These are phyloP conservation scores for Phaseolus coccineus DNA, from an alignment of 331 rosid genomes.

Conservation along the genomic window DNA sequence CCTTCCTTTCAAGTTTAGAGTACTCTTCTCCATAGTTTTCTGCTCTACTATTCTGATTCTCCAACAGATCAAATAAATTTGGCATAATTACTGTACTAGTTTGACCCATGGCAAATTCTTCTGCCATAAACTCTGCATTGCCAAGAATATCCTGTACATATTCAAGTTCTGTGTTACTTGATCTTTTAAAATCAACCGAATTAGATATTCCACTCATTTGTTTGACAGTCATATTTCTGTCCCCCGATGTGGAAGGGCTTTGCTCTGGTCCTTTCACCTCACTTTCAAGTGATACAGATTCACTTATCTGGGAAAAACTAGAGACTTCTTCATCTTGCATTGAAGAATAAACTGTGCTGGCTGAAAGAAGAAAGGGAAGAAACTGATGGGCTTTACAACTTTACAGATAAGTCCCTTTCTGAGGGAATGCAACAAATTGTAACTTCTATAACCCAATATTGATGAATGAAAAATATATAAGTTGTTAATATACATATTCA, in stretches of 20 bases:
- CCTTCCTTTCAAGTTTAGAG: constrained; percentile 67
- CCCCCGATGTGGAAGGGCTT: constrained; percentile 46
- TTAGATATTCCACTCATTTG: constrained; percentile 37
- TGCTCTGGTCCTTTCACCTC: constrained; percentile 50
- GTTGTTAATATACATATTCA: neutral
- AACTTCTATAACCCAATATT: constrained; percentile 4
- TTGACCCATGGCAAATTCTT: constrained; percentile 63
- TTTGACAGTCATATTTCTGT: constrained; percentile 43
- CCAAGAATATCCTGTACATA: constrained; percentile 65
- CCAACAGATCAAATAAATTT: constrained; percentile 63
- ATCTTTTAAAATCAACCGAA: constrained; percentile 42
- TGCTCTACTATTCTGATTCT: constrained; percentile 48
- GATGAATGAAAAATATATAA: constrained; percentile 19
- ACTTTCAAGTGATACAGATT: constrained; percentile 46
- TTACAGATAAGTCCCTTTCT: constrained; percentile 17
- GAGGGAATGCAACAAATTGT: constrained; percentile 27
- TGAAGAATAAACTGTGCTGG: constrained; percentile 54
- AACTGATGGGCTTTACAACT: constrained; percentile 1
- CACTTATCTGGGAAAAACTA: constrained; percentile 48
- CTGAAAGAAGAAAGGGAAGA: constrained; percentile 54
- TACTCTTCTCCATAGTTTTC: constrained; percentile 54
- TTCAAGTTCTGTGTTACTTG: constrained; percentile 65
- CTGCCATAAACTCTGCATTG: constrained; percentile 59
- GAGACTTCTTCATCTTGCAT: constrained; percentile 59
- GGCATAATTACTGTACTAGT: constrained; percentile 54